Conservation (phyloP, 164 flowering plant genomes). For the Tinospora cordifolia region DNA sequence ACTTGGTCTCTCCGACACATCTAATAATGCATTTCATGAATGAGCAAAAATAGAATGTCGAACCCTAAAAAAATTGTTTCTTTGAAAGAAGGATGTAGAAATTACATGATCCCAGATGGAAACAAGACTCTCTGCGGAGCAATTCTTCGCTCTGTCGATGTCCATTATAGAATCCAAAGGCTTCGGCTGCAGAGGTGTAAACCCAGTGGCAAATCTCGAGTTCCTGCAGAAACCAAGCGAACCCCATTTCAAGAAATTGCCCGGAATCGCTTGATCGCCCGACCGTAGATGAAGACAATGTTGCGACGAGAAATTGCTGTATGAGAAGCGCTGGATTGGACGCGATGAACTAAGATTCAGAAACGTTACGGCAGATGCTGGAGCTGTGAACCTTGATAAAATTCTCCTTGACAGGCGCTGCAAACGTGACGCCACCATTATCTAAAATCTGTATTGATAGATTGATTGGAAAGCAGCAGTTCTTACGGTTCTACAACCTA, state of each 20-base stretch:
- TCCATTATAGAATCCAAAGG: constrained; percentile 75
- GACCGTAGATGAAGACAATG: neutral
- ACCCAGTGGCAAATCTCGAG: constrained; percentile 69
- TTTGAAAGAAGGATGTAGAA: constrained; percentile 1
- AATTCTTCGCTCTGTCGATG: constrained; percentile 52
- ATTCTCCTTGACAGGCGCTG: constrained; percentile 21
- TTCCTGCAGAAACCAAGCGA: constrained; percentile 47
- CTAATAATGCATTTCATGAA: neutral
- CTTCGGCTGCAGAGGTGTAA: constrained; percentile 64
- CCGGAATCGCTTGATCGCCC: constrained; percentile 28
- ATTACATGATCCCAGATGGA: constrained; percentile 83
- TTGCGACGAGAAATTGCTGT: constrained; percentile 18
- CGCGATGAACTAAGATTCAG: constrained; percentile 13
- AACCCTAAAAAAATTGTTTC: no score
- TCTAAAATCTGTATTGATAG: neutral
- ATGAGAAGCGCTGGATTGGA: constrained; percentile 10
- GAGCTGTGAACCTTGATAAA: constrained; percentile 16
- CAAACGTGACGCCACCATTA: constrained; percentile 13
- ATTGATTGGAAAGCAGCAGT: no score
- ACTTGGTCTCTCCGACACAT: no score
- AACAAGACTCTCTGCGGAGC: constrained; percentile 56
- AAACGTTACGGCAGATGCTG: constrained; percentile 9
- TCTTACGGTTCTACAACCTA: no score
- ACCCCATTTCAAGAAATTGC: constrained; percentile 52
- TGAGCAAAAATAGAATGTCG: neutral